phyloP scores from a whole-genome alignment of 768 basidiomycete species.

The Gloeophyllum trabeum region DNA sequence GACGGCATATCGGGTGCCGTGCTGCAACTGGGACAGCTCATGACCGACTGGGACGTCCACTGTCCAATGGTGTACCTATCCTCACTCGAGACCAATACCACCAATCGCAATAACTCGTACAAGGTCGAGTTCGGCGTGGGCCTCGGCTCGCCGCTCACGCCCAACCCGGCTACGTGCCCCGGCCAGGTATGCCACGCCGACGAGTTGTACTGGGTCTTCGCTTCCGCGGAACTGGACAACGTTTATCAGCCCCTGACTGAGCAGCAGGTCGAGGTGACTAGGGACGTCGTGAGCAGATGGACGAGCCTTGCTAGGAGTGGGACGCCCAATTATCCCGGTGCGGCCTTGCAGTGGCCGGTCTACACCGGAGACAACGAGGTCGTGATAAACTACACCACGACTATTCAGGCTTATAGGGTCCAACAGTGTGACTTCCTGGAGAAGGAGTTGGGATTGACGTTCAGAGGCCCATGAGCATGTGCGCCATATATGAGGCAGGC shows the following conservation, averaged over 20 bases:
- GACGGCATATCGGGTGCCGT: constrained; percentile 9
- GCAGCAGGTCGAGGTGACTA: constrained; percentile 3
- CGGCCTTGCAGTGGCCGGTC: constrained; percentile 6
- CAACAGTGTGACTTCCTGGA: constrained; percentile 9
- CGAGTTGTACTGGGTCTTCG: constrained; percentile 12
- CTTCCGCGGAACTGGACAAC: constrained; percentile 10
- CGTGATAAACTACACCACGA: constrained; percentile 7
- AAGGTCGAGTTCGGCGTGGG: constrained; percentile 7
- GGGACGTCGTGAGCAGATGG: constrained; percentile 6
- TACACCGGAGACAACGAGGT: constrained; percentile 7
- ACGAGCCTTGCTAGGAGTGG: constrained; percentile 10
- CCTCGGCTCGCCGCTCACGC: constrained; percentile 7
- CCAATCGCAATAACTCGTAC: constrained; percentile 9
- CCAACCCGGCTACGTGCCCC: constrained; percentile 6
- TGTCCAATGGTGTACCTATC: constrained; percentile 10
- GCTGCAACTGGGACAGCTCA: constrained; percentile 4
- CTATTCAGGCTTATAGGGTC: constrained; percentile 3
- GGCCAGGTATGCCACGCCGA: constrained; percentile 12
- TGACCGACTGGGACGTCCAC: constrained; percentile 8
- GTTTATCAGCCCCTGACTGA: constrained; percentile 9
- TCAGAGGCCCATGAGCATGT: too few species aligned
- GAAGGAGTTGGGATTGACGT: constrained; percentile 9
- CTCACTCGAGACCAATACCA: constrained; percentile 9
- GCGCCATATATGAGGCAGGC: too few species aligned
- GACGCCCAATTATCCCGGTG: constrained; percentile 9